A percentile compares a stretch with the other conserved stretches of the same genome.
Conservation (phyloP, 495 filamentous ascomycete genomes). For the Penicillium diatomitis region DNA sequence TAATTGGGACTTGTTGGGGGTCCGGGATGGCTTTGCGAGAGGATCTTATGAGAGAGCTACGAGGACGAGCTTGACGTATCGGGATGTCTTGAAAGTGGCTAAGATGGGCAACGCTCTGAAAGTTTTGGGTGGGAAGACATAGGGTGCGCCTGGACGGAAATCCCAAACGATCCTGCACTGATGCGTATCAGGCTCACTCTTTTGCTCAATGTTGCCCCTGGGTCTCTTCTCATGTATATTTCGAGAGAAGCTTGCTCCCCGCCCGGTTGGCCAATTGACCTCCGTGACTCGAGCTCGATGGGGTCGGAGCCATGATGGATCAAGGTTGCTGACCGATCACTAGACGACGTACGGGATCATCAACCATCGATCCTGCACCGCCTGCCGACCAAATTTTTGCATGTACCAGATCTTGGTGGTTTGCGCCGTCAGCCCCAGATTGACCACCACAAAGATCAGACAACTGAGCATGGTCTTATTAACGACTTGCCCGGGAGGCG, state of each 20-base stretch:
- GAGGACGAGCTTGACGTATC: slow-evolving; percentile 81
- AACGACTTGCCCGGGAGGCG: slow-evolving; percentile 49
- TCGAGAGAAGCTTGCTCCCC: no score
- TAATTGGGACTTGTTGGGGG: slow-evolving; percentile 75
- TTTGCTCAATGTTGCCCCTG: no score
- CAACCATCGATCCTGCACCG: slow-evolving; percentile 58
- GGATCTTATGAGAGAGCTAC: slow-evolving; percentile 56
- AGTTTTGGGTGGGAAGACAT: slow-evolving; percentile 39
- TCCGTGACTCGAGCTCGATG: not conserved
- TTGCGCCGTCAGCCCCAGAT: slow-evolving; percentile 74
- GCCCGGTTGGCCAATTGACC: no score
- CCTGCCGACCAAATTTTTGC: slow-evolving; percentile 63
- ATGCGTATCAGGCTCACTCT: no score
- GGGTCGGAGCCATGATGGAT: not conserved
- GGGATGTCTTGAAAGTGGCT: slow-evolving; percentile 83
- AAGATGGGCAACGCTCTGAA: slow-evolving; percentile 61
- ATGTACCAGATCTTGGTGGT: slow-evolving; percentile 75
- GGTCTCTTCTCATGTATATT: no score
- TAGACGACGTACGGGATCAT: slow-evolving; percentile 78
- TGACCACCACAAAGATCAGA: slow-evolving; percentile 63
- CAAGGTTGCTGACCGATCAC: not conserved
- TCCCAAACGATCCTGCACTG: no score
- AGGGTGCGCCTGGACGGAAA: not conserved
- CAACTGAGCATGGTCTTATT: slow-evolving; percentile 69
- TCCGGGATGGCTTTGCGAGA: slow-evolving; percentile 42